Evolutionary conservation across 2,329 filamentous ascomycete species (phyloP).

Genomic region (Blastomyces percursus): DNA sequence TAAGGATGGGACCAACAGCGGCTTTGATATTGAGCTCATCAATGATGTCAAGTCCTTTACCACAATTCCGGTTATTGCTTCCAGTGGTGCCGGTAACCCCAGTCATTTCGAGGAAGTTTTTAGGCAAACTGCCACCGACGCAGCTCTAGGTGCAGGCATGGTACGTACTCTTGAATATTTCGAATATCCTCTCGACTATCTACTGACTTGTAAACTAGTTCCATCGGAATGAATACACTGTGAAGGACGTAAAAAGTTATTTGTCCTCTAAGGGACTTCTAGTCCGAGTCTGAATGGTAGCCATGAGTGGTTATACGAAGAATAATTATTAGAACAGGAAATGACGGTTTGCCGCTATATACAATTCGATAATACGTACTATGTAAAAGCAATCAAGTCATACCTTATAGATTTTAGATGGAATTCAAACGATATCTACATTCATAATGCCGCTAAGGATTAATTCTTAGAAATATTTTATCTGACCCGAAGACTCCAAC

Average conservation of each 20-base stretch:
- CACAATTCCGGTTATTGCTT: conserved; percentile 89
- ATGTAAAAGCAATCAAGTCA: too few species aligned
- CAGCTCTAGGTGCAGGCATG: conserved; percentile 90
- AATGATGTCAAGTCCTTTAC: conserved; percentile 75
- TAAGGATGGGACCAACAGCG: conserved; percentile 85
- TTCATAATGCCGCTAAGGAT: too few species aligned
- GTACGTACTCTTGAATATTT: conserved; percentile 32
- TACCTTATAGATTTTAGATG: too few species aligned
- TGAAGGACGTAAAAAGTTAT: conserved; percentile 83
- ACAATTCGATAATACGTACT: too few species aligned
- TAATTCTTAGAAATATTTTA: too few species aligned
- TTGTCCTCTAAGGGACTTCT: conserved; percentile 59
- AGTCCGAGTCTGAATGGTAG: conserved; percentile 62
- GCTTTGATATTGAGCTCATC: conserved; percentile 90
- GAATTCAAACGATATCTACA: too few species aligned
- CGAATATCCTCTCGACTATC: conserved; percentile 8
- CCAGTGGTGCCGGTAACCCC: conserved; percentile 80
- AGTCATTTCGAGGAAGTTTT: conserved; percentile 89
- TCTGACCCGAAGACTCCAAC: too few species aligned
- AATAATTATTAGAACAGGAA: too few species aligned
- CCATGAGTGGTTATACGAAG: too few species aligned
- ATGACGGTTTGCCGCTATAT: too few species aligned
- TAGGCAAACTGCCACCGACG: conserved; percentile 71
- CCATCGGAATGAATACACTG: conserved; percentile 88
- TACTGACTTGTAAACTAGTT: conserved; percentile 43